Conservation (phyloP, 2,329 filamentous ascomycete genomes). For the Parastagonospora avenae region DNA sequence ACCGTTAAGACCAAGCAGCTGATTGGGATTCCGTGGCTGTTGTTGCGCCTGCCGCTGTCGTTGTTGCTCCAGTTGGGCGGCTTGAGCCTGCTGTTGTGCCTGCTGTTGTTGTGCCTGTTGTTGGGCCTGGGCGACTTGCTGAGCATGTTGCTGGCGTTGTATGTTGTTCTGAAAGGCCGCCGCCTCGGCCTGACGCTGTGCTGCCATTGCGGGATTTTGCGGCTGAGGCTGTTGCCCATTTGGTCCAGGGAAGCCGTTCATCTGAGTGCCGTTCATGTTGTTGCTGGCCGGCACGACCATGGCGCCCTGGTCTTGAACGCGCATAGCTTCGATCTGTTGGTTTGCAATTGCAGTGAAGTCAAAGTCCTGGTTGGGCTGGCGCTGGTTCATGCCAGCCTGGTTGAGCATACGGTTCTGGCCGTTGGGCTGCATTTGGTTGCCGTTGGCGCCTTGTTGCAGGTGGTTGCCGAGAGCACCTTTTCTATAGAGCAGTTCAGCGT, state of each 20-base stretch:
- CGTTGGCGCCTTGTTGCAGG: slow-evolving; percentile 13
- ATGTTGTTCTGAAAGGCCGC: slow-evolving; percentile 29
- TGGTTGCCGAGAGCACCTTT: slow-evolving; percentile 23
- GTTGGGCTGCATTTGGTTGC: slow-evolving; percentile 42
- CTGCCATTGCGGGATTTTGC: slow-evolving; percentile 29
- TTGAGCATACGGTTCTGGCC: slow-evolving; percentile 35
- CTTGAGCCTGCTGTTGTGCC: slow-evolving; percentile 23
- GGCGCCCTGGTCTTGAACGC: slow-evolving; percentile 65
- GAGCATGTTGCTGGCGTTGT: slow-evolving; percentile 46
- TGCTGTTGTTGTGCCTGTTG: slow-evolving; percentile 22
- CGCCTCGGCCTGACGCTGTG: slow-evolving; percentile 34
- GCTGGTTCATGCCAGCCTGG: slow-evolving; percentile 34
- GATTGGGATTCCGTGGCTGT: slow-evolving; percentile 34
- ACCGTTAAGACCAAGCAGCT: slow-evolving; percentile 44
- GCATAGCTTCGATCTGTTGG: slow-evolving; percentile 66
- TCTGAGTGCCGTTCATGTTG: slow-evolving; percentile 52
- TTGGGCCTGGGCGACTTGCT: slow-evolving; percentile 35
- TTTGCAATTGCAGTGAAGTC: slow-evolving; percentile 63
- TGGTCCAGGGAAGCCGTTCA: slow-evolving; percentile 42
- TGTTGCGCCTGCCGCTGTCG: slow-evolving; percentile 25
- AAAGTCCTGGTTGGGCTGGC: slow-evolving; percentile 41
- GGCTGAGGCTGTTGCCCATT: slow-evolving; percentile 30
- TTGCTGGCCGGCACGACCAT: slow-evolving; percentile 69
- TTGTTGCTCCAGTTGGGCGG: slow-evolving; percentile 17
- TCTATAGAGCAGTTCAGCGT: slow-evolving; percentile 47